Base-by-base conservation (phyloP, 495 filamentous ascomycete species). In the Aspergillus nanangensis region DNA sequence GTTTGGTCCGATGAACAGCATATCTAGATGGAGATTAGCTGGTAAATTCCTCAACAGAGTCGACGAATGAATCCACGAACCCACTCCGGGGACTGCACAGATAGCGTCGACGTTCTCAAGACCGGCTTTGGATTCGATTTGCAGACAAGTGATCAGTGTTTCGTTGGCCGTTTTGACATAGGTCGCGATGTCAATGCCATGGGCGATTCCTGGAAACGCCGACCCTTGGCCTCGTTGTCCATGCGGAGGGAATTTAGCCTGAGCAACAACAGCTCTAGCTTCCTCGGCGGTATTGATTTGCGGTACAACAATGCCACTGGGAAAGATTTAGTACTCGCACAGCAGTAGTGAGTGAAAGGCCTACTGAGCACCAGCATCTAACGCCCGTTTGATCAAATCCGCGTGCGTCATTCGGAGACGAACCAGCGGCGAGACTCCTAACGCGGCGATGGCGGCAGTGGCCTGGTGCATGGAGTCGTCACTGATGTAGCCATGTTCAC, bases 391-490 rank as follows among this genome's bases (percentile, higher is more conserved):
- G 22, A 58, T 49, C 36, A 58, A 38, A 33, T 58, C 55, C 25
- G 51, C 15, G 21, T 58, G 75, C 62, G 66, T 86, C 82, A 52
- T 84, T 21, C 84, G 74, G 14, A 86, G 75, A 47, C 83, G 68
- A 22, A 88, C 83, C 45, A 89, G 66, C 0, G 85, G 83, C 9
- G 78, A 81, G 0, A 83, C 80, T 8, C 82, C 85, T 48, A 78
- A 71, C 10, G 77, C 75, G 8, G 84, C 82, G 48, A 86, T 84
- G 4, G 82, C 81, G 14, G 85, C 83, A 21, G 90, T 86, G 3
- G 86, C 78, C 44, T 87, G 85, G 58, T 92, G 88, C 88, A 92
- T 92, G n/a, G 79, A 74, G 19, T 77, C 79, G 65, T 92, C 85
- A 78, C 50, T 54, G 40, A 62, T 52, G 53, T 55, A 19, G n/a